These are phyloP conservation scores for Astrocystis sublimbata DNA, from an alignment of 495 filamentous ascomycete species.

Conservation along the genomic window DNA sequence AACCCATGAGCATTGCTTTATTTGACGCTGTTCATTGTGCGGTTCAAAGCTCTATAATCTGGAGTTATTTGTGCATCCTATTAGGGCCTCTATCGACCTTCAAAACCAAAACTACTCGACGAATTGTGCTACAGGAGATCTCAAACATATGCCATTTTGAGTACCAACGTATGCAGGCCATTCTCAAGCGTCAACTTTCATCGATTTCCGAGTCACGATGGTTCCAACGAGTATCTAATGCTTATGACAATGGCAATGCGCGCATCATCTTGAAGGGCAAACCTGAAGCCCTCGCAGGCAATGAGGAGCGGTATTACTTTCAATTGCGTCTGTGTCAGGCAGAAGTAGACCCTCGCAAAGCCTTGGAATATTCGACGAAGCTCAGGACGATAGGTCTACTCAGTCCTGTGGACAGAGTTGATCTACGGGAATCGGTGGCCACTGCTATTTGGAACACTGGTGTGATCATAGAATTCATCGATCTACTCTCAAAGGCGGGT, in stretches of 20 bases:
- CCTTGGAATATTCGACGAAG: conserved; percentile 30
- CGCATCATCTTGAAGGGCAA: conserved; percentile 35
- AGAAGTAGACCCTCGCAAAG: conserved; percentile 20
- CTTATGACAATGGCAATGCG: conserved; percentile 32
- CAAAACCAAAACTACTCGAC: conserved; percentile 24
- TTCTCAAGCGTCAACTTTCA: conserved; percentile 37
- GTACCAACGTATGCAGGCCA: conserved; percentile 30
- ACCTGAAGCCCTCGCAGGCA: conserved; percentile 25
- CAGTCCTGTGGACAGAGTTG: conserved; percentile 17
- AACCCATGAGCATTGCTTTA: conserved; percentile 34
- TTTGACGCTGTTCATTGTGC: conserved; percentile 38
- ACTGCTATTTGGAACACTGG: conserved; percentile 31
- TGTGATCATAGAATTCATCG: conserved; percentile 31
- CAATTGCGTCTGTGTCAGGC: conserved; percentile 38
- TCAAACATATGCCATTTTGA: conserved; percentile 41
- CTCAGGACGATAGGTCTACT: conserved; percentile 25
- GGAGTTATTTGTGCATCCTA: conserved; percentile 38
- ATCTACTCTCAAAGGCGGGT: conserved; percentile 25
- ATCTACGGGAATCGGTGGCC: conserved; percentile 23
- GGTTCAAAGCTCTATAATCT: conserved; percentile 34
- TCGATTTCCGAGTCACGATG: conserved; percentile 24
- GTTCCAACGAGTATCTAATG: conserved; percentile 36
- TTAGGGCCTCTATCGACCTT: conserved; percentile 27
- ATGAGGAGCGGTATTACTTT: conserved; percentile 31
- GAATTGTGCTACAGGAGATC: conserved; percentile 39